Conservation (phyloP, 352 stramenopile genomes). For the Phytopythium litorale region DNA sequence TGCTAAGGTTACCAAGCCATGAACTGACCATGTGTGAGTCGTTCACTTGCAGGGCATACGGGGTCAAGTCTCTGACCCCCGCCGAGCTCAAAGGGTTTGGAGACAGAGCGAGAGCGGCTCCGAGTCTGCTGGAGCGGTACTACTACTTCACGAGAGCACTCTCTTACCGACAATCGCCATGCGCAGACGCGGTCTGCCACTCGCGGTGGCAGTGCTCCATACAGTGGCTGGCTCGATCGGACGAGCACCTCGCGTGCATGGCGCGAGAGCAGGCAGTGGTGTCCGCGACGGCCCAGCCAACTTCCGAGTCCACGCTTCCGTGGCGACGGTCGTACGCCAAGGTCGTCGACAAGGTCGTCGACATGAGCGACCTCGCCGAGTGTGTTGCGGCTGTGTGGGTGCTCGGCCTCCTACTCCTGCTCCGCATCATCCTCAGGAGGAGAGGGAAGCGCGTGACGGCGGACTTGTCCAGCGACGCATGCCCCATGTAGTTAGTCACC, state of each 20-base stretch:
- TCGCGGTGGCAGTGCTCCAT: slow-evolving; percentile 64
- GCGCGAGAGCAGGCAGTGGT: neutral
- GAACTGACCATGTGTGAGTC: neutral
- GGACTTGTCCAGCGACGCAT: neutral
- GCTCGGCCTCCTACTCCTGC: neutral
- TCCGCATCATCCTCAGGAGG: neutral
- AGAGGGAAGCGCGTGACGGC: neutral
- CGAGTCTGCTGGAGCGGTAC: slow-evolving; percentile 50
- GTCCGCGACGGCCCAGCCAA: neutral
- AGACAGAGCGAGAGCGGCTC: slow-evolving; percentile 31
- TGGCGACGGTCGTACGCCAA: neutral
- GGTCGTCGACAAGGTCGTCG: slow-evolving; percentile 8
- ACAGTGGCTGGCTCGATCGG: slow-evolving; percentile 38
- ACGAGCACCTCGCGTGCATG: slow-evolving; percentile 5
- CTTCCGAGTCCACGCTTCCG: neutral
- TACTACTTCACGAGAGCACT: slow-evolving; percentile 77
- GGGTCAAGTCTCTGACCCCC: slow-evolving; percentile 33
- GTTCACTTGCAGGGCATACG: slow-evolving; percentile 28
- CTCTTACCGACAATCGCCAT: slow-evolving; percentile 40
- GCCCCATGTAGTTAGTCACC: slow-evolving; percentile 3
- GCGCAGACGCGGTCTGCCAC: slow-evolving; percentile 36
- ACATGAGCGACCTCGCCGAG: slow-evolving; percentile 1
- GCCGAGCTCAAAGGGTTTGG: slow-evolving; percentile 34
- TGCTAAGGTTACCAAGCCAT: neutral
- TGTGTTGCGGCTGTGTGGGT: slow-evolving; percentile 3